Evolutionary conservation across 73 alveolate genomes (phyloP), one percentile per base, ranked within the genome.

Genomic region (Paraurostyla sp.): DNA sequence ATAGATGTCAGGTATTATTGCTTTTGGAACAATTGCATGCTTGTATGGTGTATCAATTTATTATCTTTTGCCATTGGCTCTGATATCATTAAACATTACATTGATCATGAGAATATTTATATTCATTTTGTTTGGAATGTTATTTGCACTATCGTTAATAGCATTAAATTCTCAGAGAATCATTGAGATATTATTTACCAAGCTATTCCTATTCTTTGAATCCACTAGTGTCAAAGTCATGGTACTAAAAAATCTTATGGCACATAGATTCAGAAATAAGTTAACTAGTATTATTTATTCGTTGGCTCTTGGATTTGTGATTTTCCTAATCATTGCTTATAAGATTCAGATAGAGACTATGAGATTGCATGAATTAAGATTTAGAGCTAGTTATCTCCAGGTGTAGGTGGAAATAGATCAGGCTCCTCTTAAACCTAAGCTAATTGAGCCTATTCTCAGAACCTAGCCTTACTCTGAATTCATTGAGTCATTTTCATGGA

Each of bases 201-300:
- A 83, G 33, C 25, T 92, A 33, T 87, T 94, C 73, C 63, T 97
- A 41, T 97, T 90, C 85, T 97, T 93, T 94, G 96, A 95, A 15
- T 80, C 80, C 30, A 69, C 92, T 49, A 95, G 92, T 65, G 92
- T 93, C 50, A 96, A 89, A 87, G 84, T 91, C 45, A 84, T 97
- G 92, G 97, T 97, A 0, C 76, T 97, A 15, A 96, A 96, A 85
- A 96, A 94, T 91, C 93, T 97, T 27, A 91, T 96, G 68, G 97
- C 99, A 13, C 99, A 97, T 85, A 88, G 97, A 80, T 63, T 90
- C 78, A 94, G 95, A 88, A 97, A 97, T 88, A 89, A 97, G 82
- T 92, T 94, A 81, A 96, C 98, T 0, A 93, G 97, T 50, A 62
- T 97, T 49, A 96, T 97, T 96, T 97, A 94, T 94, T 87, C 98